phyloP scores from a whole-genome alignment of 805 yeast genomes.

The Yarrowia sp. region DNA sequence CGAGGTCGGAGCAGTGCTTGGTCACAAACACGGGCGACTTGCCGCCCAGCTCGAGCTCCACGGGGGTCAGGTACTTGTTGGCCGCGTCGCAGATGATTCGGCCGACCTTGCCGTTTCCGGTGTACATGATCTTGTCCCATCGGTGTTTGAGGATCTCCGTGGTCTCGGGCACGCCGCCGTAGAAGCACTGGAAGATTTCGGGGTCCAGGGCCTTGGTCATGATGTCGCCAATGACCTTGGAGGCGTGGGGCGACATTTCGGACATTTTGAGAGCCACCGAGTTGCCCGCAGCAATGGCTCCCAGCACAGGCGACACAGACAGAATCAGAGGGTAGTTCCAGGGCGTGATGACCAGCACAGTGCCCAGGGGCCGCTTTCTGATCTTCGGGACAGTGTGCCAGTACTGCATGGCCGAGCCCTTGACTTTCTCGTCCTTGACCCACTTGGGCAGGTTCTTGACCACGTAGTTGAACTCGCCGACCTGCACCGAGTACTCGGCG shows the following conservation, averaged over 20 bases:
- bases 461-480: constrained; percentile 64
- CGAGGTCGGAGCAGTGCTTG: constrained; percentile 13
- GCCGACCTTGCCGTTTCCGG: constrained; percentile 83
- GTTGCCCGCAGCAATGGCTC: constrained; percentile 87
- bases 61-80: constrained; percentile 81
- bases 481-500: constrained; percentile 60
- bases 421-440: constrained; percentile 57
- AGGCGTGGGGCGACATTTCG: constrained; percentile 70
- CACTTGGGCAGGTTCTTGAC: constrained; percentile 67
- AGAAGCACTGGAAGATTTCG: constrained; percentile 65
- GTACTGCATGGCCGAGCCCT: constrained; percentile 40
- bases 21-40: constrained; percentile 76
- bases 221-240: constrained; percentile 62
- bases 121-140: constrained; percentile 83
- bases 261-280: constrained; percentile 75
- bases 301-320: constrained; percentile 69
- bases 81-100: constrained; percentile 79
- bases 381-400: constrained; percentile 46
- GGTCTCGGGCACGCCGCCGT: constrained; percentile 75
- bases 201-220: constrained; percentile 63
- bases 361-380: constrained; percentile 58
- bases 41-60: constrained; percentile 86
- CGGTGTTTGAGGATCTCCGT: constrained; percentile 64
- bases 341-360: constrained; percentile 73
- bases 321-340: constrained; percentile 79